Base-by-base conservation (phyloP, 2,329 filamentous ascomycete genomes). In the Venturia effusa region DNA sequence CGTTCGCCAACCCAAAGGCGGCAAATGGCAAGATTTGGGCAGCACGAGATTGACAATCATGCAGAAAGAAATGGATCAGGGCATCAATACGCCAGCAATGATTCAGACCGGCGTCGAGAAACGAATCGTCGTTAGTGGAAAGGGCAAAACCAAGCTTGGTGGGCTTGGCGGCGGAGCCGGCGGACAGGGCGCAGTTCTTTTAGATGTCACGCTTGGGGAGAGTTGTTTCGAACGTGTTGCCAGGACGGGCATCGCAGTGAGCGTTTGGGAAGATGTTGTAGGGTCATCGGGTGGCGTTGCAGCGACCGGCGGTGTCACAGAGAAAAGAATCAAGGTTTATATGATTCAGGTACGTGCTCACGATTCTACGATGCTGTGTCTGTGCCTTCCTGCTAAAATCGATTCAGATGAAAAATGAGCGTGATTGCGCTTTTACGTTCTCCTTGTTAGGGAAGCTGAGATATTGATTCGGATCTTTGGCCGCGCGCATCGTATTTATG, bases 1-100 rank as follows among this genome's bases (percentile, higher is more conserved):
- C 73, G 81, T 90, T 60, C 86, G 93, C 61, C 88, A 92, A 66
- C 79, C 79, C 11, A 80, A 84, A 1, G 85, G 85, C 61, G 85
- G 85, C 61, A 93, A 93, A 73, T 99, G 94, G 94, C 27, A 43
- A 32, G 92, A 97, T 72, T 86, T 92, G 78, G 93, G 94, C 67
- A 87, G 90, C 69, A 95, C 92, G 66, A 82, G 86, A 43, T 78
- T 99, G 66, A 90, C 89, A 19, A 91, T 99, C 70, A 86, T 92
- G 72, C 84, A 86, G 22, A 89, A 90, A n/a, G 62, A 64, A 19
- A 24, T 39, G 22, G 55, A 57, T 51, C 34, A 54, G 27, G 39
- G 32, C 17, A 45, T 61, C 55, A 57, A 34, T n/a, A 54, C 62
- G 30, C 62, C 62, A 6, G 32, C 43, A 17, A 59, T 59, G 54